Evolutionary conservation across 495 filamentous ascomycete species (phyloP).

Genomic region (Neurospora tetraspora): DNA sequence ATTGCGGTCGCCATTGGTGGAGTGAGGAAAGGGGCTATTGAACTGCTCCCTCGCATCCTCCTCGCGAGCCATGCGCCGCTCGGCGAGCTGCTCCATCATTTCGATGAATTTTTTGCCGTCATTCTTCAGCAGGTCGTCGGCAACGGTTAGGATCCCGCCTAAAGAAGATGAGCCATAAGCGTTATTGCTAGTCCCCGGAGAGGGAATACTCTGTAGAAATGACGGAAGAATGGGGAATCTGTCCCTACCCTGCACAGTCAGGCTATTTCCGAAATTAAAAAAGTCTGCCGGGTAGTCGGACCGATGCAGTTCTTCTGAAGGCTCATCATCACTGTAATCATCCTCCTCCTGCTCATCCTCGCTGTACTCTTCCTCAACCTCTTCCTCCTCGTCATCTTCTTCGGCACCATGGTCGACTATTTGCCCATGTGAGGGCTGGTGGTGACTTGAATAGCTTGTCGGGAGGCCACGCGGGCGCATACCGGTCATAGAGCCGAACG

Average conservation of each 20-base stretch:
- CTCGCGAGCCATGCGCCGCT: constrained; percentile 93
- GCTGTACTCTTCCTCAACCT: constrained; percentile 26
- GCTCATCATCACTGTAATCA: constrained; percentile 45
- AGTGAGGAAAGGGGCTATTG: constrained; percentile 49
- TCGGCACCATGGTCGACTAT: constrained; percentile 50
- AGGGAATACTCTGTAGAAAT: constrained; percentile 28
- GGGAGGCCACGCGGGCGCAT: constrained; percentile 39
- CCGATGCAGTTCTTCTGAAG: constrained; percentile 44
- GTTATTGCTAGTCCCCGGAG: constrained; percentile 23
- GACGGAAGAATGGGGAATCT: constrained; percentile 27
- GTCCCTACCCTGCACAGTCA: constrained; percentile 86
- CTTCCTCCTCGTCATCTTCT: constrained; percentile 54
- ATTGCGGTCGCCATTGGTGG: constrained; percentile 33
- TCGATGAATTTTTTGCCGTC: constrained; percentile 99
- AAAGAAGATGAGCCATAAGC: constrained; percentile 36
- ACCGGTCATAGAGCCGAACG: constrained; percentile 43
- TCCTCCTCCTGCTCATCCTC: constrained; percentile 44
- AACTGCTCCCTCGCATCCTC: constrained; percentile 74
- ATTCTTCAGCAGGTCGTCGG: constrained; percentile 96
- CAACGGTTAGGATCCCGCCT: constrained; percentile 98
- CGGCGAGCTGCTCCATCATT: constrained; percentile 99
- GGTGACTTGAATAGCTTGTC: constrained; percentile 32
- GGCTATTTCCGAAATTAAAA: constrained; percentile 93
- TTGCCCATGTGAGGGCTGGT: constrained; percentile 41
- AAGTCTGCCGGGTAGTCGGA: constrained; percentile 71